Percentiles rank a stretch among this genome's conserved stretches.
Conservation (phyloP, 2,329 filamentous ascomycete species). For the Venturia carpophila region DNA sequence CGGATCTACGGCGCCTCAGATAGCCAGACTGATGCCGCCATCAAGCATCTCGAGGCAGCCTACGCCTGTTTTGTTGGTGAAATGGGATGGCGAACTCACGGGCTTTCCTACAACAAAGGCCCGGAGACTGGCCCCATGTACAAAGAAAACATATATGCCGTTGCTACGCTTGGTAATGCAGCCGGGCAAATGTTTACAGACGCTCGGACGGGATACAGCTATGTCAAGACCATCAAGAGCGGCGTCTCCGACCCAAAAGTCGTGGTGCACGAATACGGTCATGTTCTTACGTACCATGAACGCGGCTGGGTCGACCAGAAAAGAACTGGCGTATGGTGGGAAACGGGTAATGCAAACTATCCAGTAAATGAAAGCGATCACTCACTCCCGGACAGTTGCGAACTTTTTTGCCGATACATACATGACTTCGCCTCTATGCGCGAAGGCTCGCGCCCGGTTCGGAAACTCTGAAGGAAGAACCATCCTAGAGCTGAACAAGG, state of each 20-base stretch:
- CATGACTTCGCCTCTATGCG: slow-evolving; percentile 40
- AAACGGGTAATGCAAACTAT: slow-evolving; percentile 26
- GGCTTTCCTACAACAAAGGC: slow-evolving; percentile 23
- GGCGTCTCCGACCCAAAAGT: slow-evolving; percentile 36
- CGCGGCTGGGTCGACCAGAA: slow-evolving; percentile 34
- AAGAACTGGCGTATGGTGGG: slow-evolving; percentile 45
- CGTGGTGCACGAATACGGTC: slow-evolving; percentile 45
- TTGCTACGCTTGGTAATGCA: slow-evolving; percentile 29
- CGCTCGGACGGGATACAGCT: slow-evolving; percentile 34
- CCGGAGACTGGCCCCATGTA: slow-evolving; percentile 35
- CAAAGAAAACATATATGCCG: slow-evolving; percentile 41
- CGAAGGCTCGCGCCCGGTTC: slow-evolving; percentile 30
- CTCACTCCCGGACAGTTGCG: slow-evolving; percentile 27
- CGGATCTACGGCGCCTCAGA: slow-evolving; percentile 31
- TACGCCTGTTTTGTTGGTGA: slow-evolving; percentile 27
- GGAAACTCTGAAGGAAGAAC: slow-evolving; percentile 32
- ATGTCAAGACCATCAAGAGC: slow-evolving; percentile 36
- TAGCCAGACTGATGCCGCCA: slow-evolving; percentile 28
- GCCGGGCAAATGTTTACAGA: slow-evolving; percentile 41
- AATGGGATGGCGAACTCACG: slow-evolving; percentile 24
- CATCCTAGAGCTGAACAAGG: slow-evolving; percentile 38
- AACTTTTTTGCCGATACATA: slow-evolving; percentile 46
- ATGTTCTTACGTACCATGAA: slow-evolving; percentile 40
- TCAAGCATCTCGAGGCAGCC: slow-evolving; percentile 41
- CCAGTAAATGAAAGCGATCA: too few relatives aligned